phyloP scores from a whole-genome alignment of 2,329 filamentous ascomycete species.

The Botryotinia convoluta region DNA sequence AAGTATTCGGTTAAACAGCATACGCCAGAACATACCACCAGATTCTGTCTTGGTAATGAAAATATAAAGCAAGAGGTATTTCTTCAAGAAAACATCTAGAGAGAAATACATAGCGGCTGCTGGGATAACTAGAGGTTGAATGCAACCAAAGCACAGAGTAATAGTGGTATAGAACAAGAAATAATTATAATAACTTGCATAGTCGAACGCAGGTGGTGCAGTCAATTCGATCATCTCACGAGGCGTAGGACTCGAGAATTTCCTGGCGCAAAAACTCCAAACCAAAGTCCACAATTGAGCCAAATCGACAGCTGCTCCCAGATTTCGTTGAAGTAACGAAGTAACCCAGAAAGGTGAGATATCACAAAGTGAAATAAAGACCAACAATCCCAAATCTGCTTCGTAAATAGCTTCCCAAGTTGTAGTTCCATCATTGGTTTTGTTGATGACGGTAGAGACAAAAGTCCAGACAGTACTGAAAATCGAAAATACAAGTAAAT shows the following conservation, averaged over 20 bases:
- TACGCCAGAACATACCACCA: conserved; percentile 87
- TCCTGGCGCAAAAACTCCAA: conserved; percentile 82
- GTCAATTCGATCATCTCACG: conserved; percentile 89
- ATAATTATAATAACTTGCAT: conserved; percentile 96
- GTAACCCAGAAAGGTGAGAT: conserved; percentile 93
- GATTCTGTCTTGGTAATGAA: conserved; percentile 97
- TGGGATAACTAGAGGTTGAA: conserved; percentile 84
- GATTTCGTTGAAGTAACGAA: conserved; percentile 86
- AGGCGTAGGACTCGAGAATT: conserved; percentile 83
- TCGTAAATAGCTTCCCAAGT: conserved; percentile 68
- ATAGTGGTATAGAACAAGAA: conserved; percentile 94
- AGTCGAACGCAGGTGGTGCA: conserved; percentile 89
- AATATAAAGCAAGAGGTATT: conserved; percentile 90
- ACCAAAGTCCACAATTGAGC: conserved; percentile 80
- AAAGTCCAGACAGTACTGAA: conserved; percentile 82
- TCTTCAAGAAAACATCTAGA: conserved; percentile 87
- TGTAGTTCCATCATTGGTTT: conserved; percentile 54
- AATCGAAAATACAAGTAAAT: conserved; percentile 87
- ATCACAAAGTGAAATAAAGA: conserved; percentile 74
- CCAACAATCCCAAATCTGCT: conserved; percentile 57
- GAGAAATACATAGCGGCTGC: conserved; percentile 87
- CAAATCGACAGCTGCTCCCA: conserved; percentile 92
- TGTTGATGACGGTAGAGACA: conserved; percentile 60
- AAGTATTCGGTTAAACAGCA: conserved; percentile 88
- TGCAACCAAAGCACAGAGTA: conserved; percentile 75